Percentiles rank a stretch among this genome's conserved stretches.
phyloP scores from a whole-genome alignment of 2,329 filamentous ascomycete species.

The Fusarium dimerum region DNA sequence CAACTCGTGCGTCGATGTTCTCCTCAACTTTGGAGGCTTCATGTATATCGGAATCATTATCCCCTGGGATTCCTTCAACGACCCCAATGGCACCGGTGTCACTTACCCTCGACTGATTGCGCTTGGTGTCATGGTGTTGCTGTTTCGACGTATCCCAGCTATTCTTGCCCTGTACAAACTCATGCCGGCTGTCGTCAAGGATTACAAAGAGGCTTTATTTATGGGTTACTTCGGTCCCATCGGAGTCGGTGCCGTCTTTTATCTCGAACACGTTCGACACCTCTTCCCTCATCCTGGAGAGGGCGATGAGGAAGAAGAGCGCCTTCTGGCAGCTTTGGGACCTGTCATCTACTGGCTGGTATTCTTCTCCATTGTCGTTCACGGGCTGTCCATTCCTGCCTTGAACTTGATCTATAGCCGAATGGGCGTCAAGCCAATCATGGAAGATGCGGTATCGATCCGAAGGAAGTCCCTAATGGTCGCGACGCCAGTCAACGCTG shows the following conservation, averaged over 20 bases:
- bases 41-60: conserved; percentile 59
- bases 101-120: conserved; percentile 51
- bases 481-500: conserved; percentile 40
- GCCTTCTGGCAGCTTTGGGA: conserved; percentile 38
- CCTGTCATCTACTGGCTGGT: conserved; percentile 46
- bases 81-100: conserved; percentile 53
- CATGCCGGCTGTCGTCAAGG: conserved; percentile 52
- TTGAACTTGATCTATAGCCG: conserved; percentile 9
- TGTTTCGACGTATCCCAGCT: conserved; percentile 59
- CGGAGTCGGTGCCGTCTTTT: conserved; percentile 75
- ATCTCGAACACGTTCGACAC: conserved; percentile 55
- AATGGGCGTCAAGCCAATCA: conserved; percentile 41
- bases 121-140: conserved; percentile 52
- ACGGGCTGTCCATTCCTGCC: conserved; percentile 46
- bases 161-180: conserved; percentile 55
- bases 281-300: conserved; percentile 40
- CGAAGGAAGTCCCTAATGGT: conserved; percentile 38
- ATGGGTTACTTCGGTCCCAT: conserved; percentile 75
- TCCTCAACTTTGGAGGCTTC: conserved; percentile 62
- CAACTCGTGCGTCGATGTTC: conserved; percentile 57
- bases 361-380: conserved; percentile 28
- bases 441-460: conserved; percentile 43
- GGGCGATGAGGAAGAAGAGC: conserved; percentile 36
- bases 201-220: conserved; percentile 60
- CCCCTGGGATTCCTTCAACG: conserved; percentile 56